Conservation (phyloP, 1,139 yeast species). For the Lodderomyces jiufengensis region DNA sequence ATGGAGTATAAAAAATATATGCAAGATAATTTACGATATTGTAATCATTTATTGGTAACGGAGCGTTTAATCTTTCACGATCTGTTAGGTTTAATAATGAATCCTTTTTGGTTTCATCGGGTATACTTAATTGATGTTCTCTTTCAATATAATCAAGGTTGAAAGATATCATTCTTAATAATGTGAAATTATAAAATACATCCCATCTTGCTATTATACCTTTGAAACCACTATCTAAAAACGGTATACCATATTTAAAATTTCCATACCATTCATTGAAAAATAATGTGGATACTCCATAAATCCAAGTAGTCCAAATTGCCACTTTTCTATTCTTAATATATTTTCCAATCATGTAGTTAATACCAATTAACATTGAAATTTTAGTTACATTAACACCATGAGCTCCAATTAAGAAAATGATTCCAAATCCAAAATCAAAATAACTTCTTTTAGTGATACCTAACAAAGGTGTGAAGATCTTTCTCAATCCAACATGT, state of each 20-base stretch:
- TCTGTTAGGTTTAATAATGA: constrained; percentile 43
- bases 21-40: constrained; percentile 62
- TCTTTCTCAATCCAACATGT: constrained; percentile 53
- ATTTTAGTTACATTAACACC: constrained; percentile 72
- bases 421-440: constrained; percentile 68
- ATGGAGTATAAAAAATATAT: constrained; percentile 79
- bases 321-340: constrained; percentile 28
- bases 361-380: constrained; percentile 50
- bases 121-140: constrained; percentile 17
- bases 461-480: constrained; percentile 19
- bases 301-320: constrained; percentile 58
- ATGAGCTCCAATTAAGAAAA: constrained; percentile 72
- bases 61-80: constrained; percentile 63
- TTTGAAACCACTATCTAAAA: constrained; percentile 54
- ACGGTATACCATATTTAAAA: constrained; percentile 47
- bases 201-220: constrained; percentile 94
- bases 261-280: constrained; percentile 67
- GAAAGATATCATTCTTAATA: constrained; percentile 79
- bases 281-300: constrained; percentile 73
- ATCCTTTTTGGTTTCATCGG: constrained; percentile 12
- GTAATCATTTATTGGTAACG: constrained; percentile 61
- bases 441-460: constrained; percentile 45
- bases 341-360: constrained; percentile 52
- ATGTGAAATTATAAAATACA: constrained; percentile 86
- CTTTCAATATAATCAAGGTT: constrained; percentile 70